Conservation (phyloP, 1,284 basidiomycete genomes). For the Inonotus hispidus region DNA sequence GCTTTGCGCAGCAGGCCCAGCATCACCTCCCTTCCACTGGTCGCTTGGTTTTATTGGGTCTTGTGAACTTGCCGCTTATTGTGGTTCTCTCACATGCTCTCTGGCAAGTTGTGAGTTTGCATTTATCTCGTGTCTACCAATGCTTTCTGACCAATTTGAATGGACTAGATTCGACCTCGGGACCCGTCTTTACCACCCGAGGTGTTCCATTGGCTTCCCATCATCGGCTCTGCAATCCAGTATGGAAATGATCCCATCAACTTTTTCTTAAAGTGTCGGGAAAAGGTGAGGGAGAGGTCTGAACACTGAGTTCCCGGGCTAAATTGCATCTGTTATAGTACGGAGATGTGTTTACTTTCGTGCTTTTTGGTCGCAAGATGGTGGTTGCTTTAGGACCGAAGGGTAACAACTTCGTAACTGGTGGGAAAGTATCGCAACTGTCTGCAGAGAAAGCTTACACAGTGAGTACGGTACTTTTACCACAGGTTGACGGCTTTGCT, state of each 20-base stretch:
- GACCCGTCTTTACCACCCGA: constrained; percentile 62
- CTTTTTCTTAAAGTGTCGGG: constrained; percentile 70
- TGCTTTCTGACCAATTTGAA: background rate
- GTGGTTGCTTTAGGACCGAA: constrained; percentile 91
- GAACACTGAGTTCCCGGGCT: background rate
- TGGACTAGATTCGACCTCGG: constrained; percentile 43
- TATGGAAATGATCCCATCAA: constrained; percentile 80
- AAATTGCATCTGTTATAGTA: constrained; percentile 32
- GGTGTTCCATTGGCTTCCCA: constrained; percentile 76
- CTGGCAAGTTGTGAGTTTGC: constrained; percentile 36
- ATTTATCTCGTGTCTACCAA: background rate
- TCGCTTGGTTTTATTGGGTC: constrained; percentile 12
- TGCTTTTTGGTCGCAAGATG: constrained; percentile 83
- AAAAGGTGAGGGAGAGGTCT: constrained; percentile 57
- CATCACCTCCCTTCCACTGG: constrained; percentile 12
- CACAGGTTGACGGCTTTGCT: background rate
- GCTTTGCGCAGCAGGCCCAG: constrained; percentile 15
- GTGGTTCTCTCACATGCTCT: constrained; percentile 41
- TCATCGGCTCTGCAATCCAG: constrained; percentile 68
- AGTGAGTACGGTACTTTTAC: constrained; percentile 37
- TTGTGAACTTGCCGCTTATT: constrained; percentile 23
- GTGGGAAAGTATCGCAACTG: constrained; percentile 88
- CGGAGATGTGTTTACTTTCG: constrained; percentile 88
- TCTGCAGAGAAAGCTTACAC: constrained; percentile 98
- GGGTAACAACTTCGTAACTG: constrained; percentile 93